Evolutionary conservation across 441 rosid genomes (phyloP), one percentile per base, ranked within the genome.

Genomic region (Eutrema salsugineum): DNA sequence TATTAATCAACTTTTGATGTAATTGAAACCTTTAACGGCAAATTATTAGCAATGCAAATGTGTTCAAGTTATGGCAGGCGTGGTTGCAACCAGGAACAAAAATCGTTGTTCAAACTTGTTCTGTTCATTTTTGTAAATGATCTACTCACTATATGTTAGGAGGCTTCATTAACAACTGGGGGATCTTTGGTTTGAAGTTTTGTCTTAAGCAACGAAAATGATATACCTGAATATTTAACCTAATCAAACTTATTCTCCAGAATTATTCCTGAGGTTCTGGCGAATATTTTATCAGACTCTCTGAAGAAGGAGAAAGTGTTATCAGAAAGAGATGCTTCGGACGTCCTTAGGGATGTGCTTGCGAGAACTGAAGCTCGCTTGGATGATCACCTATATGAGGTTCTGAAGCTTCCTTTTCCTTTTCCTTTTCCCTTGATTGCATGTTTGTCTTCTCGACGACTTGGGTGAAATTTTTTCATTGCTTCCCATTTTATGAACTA

Each of bases 351-450:
- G 77, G 87, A 81, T 58, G 92, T 90, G 76, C 79, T 95, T 82
- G 86, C 80, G 40, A 86, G 76, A 73, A 87, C 98, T n/a, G 99
- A 92, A 85, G 91, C 88, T 63, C 75, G 86, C 84, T 62, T 95
- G 91, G 86, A 84, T 73, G 83, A 75, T 44, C 63, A 89, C 83
- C 66, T 62, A 58, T 95, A 93, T 60, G 99, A 95, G 98, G 99
- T 95, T 80, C 60, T 72, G 49, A 73, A 53, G 66, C 49, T 61
- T 66, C 27, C 33, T 70, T 47, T 63, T 70, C 68, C 62, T 22
- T 61, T 66, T 47, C 62, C 27, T 39, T 14, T 17, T 68, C 33
- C 66, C 46, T 68, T 50, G 65, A 50, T 61, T 54, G 63, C 36
- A 24, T 68, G 39, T 74, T 48, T 48, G 62, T 62, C 58, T 38